Evolutionary conservation across 106 monocot species (phyloP).

Genomic region (Dioscorea alata): DNA sequence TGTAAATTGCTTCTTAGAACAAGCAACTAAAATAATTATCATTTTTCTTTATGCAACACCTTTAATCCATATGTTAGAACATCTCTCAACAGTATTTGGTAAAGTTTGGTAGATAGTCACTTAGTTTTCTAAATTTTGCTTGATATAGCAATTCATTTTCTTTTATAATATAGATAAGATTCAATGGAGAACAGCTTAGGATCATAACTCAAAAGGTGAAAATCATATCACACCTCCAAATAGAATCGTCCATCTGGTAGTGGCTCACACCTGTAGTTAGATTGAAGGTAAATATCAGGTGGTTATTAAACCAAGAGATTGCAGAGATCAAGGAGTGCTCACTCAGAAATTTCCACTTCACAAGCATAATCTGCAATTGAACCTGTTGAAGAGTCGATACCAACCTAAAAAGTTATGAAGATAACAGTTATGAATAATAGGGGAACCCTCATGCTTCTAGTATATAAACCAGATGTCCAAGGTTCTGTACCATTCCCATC

Average conservation of each 20-base stretch:
- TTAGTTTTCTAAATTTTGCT: no score
- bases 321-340: conserved; percentile 16
- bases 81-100: no score
- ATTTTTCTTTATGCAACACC: no score
- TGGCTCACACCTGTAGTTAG: conserved; percentile 74
- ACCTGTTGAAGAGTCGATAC: conserved; percentile 78
- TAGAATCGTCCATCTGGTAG: conserved; percentile 98
- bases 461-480: neutral
- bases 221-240: conserved; percentile 59
- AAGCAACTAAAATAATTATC: no score
- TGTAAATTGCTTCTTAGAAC: no score
- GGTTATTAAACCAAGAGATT: conserved; percentile 18
- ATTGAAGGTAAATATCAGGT: neutral
- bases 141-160: no score
- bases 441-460: neutral
- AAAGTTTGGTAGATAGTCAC: no score
- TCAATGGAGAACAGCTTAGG: no score
- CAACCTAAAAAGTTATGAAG: conserved; percentile 43
- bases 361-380: conserved; percentile 85
- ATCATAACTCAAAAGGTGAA: neutral
- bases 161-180: no score
- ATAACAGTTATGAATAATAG: neutral
- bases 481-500: conserved; percentile 79
- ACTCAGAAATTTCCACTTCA: conserved; percentile 99
- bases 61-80: no score